These are phyloP conservation scores for Eremomyces bilateralis DNA, from an alignment of 495 filamentous ascomycete genomes.

Conservation along the genomic window DNA sequence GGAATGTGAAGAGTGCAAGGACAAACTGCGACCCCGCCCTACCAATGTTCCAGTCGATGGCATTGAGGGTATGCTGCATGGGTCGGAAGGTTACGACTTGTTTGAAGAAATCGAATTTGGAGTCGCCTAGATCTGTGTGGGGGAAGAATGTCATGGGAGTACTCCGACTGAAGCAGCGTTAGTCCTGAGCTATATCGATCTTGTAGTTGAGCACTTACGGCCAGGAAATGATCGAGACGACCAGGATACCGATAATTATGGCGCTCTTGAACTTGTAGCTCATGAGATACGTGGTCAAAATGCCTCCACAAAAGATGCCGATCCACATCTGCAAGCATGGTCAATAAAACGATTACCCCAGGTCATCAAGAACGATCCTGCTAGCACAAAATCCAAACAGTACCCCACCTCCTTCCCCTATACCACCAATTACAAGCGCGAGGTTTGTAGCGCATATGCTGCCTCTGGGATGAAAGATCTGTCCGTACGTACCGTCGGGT, in stretches of 20 bases:
- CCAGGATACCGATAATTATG: slow-evolving; percentile 55
- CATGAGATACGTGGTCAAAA: slow-evolving; percentile 58
- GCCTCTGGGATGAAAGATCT: background rate
- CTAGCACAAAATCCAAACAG: too few species aligned
- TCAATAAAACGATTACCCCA: too few species aligned
- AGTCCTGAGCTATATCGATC: background rate
- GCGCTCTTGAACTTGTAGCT: slow-evolving; percentile 67
- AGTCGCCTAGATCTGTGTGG: slow-evolving; percentile 37
- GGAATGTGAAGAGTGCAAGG: slow-evolving; percentile 63
- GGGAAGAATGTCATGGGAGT: slow-evolving; percentile 63
- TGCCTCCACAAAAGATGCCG: slow-evolving; percentile 63
- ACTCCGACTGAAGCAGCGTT: slow-evolving; percentile 18
- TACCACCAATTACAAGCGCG: too few species aligned
- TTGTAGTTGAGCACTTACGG: slow-evolving; percentile 19
- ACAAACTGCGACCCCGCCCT: slow-evolving; percentile 45
- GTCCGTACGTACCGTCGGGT: slow-evolving; percentile 24
- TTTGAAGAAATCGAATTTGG: slow-evolving; percentile 60
- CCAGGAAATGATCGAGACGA: slow-evolving; percentile 73
- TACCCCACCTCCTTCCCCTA: too few species aligned
- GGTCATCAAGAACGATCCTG: slow-evolving; percentile 1
- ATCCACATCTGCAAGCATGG: slow-evolving; percentile 73
- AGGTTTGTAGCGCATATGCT: too few species aligned
- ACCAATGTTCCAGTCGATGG: slow-evolving; percentile 45
- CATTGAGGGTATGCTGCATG: slow-evolving; percentile 40
- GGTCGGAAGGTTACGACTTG: slow-evolving; percentile 61